phyloP scores from a whole-genome alignment of 2,329 filamentous ascomycete genomes.

The Aspergillus novofumigatus region DNA sequence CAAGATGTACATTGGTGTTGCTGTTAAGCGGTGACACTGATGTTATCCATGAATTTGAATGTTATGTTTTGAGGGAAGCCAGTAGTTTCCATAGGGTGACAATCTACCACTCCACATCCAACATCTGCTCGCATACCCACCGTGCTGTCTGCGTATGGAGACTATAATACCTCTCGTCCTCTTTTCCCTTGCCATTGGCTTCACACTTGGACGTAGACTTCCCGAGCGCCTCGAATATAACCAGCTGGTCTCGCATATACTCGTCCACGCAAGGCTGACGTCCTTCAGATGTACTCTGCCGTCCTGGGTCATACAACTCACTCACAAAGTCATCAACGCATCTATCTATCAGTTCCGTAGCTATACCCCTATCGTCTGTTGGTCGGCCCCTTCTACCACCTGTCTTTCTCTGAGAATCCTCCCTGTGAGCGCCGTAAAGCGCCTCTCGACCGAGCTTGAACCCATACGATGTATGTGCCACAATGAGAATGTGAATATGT shows the following conservation, averaged over 20 bases:
- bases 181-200: constrained; percentile 13
- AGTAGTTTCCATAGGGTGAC: neutral
- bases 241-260: constrained; percentile 55
- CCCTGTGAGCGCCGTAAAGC: constrained; percentile 36
- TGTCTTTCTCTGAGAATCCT: neutral
- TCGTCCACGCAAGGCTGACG: constrained; percentile 48
- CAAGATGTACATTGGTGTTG: constrained; percentile 7
- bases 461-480: constrained; percentile 48
- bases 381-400: neutral
- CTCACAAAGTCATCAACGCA: constrained; percentile 43
- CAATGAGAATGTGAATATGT: constrained; percentile 52
- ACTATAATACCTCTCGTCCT: constrained; percentile 31
- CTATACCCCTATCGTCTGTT: constrained; percentile 15
- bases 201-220: constrained; percentile 17
- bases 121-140: constrained; percentile 41
- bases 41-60: too few relatives aligned
- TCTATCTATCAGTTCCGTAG: constrained; percentile 37
- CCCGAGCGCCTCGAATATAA: constrained; percentile 57
- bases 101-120: neutral
- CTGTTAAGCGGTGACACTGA: neutral
- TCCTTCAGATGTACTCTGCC: constrained; percentile 3
- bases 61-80: too few relatives aligned
- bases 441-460: constrained; percentile 51
- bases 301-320: constrained; percentile 42
- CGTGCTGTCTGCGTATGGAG: constrained; percentile 42